A percentile compares a stretch with the other conserved stretches of the same genome.
Conservation (phyloP, 2,329 filamentous ascomycete genomes). For the Leptographium wingfieldii region DNA sequence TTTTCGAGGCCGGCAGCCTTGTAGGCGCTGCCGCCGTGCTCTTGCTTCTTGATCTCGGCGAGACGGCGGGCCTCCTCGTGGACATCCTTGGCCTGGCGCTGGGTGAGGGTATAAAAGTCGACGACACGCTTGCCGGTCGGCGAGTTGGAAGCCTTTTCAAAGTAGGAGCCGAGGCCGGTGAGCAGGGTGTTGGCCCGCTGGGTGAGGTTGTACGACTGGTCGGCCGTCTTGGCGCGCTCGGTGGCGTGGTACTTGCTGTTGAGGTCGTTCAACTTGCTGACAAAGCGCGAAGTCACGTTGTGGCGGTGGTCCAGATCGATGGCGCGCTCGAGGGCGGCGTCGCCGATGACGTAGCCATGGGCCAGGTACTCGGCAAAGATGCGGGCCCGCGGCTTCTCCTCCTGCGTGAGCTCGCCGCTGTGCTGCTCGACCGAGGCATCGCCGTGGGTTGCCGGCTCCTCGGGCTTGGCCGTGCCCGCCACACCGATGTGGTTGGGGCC, state of each 20-base stretch:
- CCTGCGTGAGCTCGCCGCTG: slow-evolving; percentile 67
- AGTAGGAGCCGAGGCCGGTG: slow-evolving; percentile 69
- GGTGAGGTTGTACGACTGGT: slow-evolving; percentile 72
- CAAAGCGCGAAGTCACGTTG: slow-evolving; percentile 71
- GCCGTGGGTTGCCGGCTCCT: slow-evolving; percentile 32
- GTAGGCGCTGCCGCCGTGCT: slow-evolving; percentile 45
- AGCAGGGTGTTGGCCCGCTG: slow-evolving; percentile 54
- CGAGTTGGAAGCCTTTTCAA: slow-evolving; percentile 80
- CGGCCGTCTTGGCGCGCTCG: slow-evolving; percentile 72
- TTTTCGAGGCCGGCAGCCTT: slow-evolving; percentile 45
- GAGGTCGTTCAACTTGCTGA: slow-evolving; percentile 59
- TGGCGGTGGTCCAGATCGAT: slow-evolving; percentile 85
- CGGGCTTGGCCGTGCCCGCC: slow-evolving; percentile 50
- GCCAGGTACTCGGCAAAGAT: slow-evolving; percentile 95
- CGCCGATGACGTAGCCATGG: slow-evolving; percentile 77
- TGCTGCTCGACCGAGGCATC: slow-evolving; percentile 20
- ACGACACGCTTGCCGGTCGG: slow-evolving; percentile 81
- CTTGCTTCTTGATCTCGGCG: slow-evolving; percentile 71
- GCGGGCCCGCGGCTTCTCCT: slow-evolving; percentile 90
- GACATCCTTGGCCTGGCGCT: slow-evolving; percentile 87
- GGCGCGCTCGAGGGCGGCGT: slow-evolving; percentile 63
- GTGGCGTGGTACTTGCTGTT: slow-evolving; percentile 79
- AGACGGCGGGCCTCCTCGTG: slow-evolving; percentile 82
- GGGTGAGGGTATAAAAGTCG: slow-evolving; percentile 72
- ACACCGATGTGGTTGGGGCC: slow-evolving; percentile 74